Evolutionary conservation across 2,329 filamentous ascomycete genomes (phyloP).

Genomic region (Aspergillus pseudonomiae): DNA sequence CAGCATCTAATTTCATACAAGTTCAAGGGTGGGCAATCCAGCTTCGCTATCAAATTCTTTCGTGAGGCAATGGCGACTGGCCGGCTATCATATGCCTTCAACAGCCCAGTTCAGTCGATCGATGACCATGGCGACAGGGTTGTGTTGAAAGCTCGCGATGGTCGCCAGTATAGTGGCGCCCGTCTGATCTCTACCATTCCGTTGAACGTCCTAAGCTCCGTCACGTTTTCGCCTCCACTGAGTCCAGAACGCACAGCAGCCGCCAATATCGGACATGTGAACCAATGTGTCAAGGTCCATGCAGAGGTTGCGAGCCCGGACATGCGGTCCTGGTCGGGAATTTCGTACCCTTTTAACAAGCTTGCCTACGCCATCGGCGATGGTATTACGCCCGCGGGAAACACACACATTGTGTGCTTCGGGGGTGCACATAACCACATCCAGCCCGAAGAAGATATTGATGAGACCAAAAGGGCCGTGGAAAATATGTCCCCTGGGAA

Average conservation of each 20-base stretch:
- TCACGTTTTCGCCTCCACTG: conserved; percentile 48
- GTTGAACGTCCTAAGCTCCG: conserved; percentile 47
- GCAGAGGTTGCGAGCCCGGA: conserved; percentile 47
- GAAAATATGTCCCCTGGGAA: conserved; percentile 34
- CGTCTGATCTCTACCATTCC: conserved; percentile 50
- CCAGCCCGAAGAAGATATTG: conserved; percentile 47
- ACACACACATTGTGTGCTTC: conserved; percentile 54
- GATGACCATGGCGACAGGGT: conserved; percentile 33
- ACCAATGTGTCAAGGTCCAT: conserved; percentile 52
- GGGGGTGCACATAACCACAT: conserved; percentile 49
- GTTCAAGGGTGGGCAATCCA: conserved; percentile 49
- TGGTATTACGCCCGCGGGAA: conserved; percentile 48
- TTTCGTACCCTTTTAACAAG: conserved; percentile 49
- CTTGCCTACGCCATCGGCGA: conserved; percentile 51
- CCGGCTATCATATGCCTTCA: conserved; percentile 47
- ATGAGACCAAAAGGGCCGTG: conserved; percentile 37
- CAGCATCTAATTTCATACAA: conserved; percentile 49
- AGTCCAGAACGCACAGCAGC: conserved; percentile 40
- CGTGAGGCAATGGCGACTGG: conserved; percentile 45
- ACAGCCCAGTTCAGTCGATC: conserved; percentile 40
- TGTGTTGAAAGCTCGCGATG: conserved; percentile 37
- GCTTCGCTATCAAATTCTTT: conserved; percentile 51
- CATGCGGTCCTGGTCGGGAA: conserved; percentile 48
- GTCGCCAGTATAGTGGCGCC: conserved; percentile 29
- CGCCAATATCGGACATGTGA: conserved; percentile 46